These are phyloP conservation scores for Diaporthe citriasiana DNA, from an alignment of 2,329 filamentous ascomycete species.

Conservation along the genomic window DNA sequence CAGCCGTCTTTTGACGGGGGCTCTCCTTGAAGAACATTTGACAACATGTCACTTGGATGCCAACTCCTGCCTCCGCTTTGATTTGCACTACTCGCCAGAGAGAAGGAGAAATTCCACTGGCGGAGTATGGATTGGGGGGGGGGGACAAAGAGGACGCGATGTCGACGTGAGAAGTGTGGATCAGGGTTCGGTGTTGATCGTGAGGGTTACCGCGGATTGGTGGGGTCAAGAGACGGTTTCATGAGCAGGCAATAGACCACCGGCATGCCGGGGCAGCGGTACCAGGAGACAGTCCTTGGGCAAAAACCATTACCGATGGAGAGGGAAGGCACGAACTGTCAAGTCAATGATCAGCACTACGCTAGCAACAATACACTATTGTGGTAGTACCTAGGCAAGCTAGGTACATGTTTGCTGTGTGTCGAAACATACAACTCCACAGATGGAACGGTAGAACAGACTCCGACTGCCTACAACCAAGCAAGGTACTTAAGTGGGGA, in stretches of 20 bases:
- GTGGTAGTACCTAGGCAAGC: background rate
- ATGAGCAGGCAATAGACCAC: background rate
- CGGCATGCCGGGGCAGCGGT: too few species aligned
- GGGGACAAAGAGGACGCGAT: background rate
- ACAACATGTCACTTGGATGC: constrained; percentile 15
- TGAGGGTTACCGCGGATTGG: background rate
- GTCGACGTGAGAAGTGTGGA: background rate
- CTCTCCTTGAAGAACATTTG: constrained; percentile 11
- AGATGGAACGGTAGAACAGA: too few species aligned
- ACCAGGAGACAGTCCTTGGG: background rate
- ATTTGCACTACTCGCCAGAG: constrained; percentile 12
- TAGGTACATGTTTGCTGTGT: background rate
- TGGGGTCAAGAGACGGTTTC: background rate
- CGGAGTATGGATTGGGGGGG: background rate
- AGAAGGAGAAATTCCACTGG: background rate
- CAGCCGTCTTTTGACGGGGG: constrained; percentile 11
- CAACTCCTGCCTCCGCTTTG: background rate
- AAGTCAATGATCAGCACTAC: background rate
- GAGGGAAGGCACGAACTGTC: background rate
- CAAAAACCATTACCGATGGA: background rate
- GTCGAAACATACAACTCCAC: background rate
- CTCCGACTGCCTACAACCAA: too few species aligned
- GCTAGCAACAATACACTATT: background rate
- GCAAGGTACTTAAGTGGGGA: too few species aligned
- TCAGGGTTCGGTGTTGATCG: constrained; percentile 4